phyloP scores from a whole-genome alignment of 2,329 filamentous ascomycete species.

The Clonostachys chloroleuca region DNA sequence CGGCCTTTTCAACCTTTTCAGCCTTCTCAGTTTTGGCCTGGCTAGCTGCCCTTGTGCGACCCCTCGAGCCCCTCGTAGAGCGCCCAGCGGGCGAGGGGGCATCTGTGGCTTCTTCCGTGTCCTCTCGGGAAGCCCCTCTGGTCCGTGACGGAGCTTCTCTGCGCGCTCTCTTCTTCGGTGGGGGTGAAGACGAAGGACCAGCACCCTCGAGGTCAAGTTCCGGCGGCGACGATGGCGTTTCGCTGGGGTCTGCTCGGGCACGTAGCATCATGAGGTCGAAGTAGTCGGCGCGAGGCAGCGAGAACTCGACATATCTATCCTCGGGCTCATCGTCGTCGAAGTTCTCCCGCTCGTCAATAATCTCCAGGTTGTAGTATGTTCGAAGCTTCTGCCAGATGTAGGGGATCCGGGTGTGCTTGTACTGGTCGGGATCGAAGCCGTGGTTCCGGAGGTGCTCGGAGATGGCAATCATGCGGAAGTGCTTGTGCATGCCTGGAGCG shows the following conservation, averaged over 20 bases:
- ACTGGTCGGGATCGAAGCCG: conserved; percentile 66
- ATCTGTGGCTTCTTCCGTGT: conserved; percentile 40
- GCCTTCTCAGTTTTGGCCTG: conserved; percentile 30
- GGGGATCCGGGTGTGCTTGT: conserved; percentile 80
- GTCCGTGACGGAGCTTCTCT: conserved; percentile 26
- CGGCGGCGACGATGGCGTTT: conserved; percentile 41
- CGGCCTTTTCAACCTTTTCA: too few relatives aligned
- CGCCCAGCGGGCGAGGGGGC: conserved; percentile 22
- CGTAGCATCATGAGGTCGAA: conserved; percentile 40
- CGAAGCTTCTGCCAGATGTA: conserved; percentile 88
- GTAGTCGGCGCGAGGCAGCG: conserved; percentile 46
- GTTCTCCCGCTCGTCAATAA: conserved; percentile 81
- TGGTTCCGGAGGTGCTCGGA: conserved; percentile 75
- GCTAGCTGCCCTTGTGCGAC: conserved; percentile 36
- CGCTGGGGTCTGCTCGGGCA: conserved; percentile 37
- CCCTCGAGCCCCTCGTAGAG: conserved; percentile 35
- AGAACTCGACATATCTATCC: conserved; percentile 63
- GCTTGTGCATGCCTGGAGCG: conserved; percentile 76
- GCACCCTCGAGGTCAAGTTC: conserved; percentile 28
- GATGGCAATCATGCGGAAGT: conserved; percentile 88
- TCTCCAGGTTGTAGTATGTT: conserved; percentile 78
- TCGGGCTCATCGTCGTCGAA: conserved; percentile 55
- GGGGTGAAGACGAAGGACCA: conserved; percentile 20
- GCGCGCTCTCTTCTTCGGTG: conserved; percentile 40
- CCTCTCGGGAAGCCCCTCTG: conserved; percentile 39